Conservation (phyloP, 202 grass and related monocot genomes). For the Eragrostis tef region DNA sequence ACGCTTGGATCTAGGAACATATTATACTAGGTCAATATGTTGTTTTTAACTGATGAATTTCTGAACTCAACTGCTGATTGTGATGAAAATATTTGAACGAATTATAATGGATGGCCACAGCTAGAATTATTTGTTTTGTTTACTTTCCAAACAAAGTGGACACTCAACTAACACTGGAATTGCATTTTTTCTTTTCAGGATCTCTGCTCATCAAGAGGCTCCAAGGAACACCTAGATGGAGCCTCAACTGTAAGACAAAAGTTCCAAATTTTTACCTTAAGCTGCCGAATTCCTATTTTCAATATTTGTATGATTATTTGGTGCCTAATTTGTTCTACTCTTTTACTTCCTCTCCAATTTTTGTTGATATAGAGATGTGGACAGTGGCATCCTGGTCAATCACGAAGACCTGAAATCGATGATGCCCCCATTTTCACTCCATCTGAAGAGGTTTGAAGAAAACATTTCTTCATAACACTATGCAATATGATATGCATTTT, state of each 20-base stretch:
- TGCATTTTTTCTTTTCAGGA: conserved; percentile 42
- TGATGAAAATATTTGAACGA: conserved; percentile 15
- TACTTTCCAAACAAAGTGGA: conserved; percentile 3
- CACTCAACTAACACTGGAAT: conserved; percentile 23
- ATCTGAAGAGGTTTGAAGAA: conserved; percentile 78
- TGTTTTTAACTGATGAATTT: neutral
- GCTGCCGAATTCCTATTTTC: neutral
- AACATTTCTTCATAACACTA: conserved; percentile 16
- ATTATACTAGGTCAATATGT: neutral
- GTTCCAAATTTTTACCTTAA: conserved; percentile 37
- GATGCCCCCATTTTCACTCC: conserved; percentile 86
- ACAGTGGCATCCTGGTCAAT: conserved; percentile 64
- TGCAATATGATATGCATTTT: conserved; percentile 19
- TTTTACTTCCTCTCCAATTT: neutral
- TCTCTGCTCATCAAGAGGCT: conserved; percentile 41
- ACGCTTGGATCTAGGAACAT: neutral
- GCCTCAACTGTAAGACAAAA: conserved; percentile 46
- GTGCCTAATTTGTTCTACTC: neutral
- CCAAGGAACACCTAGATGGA: neutral
- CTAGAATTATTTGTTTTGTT: conserved; percentile 23
- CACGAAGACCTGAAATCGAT: conserved; percentile 69
- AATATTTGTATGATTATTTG: conserved; percentile 14
- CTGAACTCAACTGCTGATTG: conserved; percentile 15
- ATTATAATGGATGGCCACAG: neutral
- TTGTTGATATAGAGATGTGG: conserved; percentile 47